Conservation (phyloP, 2,329 filamentous ascomycete genomes). For the Paecilomyces dactylethromorphus region DNA sequence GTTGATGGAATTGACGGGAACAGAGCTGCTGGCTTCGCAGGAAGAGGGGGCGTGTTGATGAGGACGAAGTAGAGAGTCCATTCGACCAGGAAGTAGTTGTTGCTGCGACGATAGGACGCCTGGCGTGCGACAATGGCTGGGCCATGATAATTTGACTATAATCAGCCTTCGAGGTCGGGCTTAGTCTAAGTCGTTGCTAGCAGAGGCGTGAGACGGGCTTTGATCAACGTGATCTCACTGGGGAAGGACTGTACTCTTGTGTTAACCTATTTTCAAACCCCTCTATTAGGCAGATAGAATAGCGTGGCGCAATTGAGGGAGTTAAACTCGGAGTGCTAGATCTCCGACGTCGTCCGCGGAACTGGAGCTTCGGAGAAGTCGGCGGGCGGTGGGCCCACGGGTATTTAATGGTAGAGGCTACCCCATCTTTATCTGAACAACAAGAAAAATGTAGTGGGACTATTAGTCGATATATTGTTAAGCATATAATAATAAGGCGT, state of each 20-base stretch:
- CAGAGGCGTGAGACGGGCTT: background rate
- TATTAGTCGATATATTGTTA: too few relatives aligned
- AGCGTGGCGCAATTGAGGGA: background rate
- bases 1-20: background rate
- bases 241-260: too few relatives aligned
- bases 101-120: background rate
- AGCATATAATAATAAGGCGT: background rate
- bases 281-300: background rate
- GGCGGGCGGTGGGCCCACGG: background rate
- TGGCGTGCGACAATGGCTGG: conserved; percentile 1
- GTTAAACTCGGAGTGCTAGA: background rate
- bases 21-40: background rate
- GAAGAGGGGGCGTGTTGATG: background rate
- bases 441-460: background rate
- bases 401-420: background rate
- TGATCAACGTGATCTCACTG: too few relatives aligned
- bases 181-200: background rate
- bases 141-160: background rate
- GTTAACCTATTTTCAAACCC: background rate
- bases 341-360: background rate
- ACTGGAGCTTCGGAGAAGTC: background rate
- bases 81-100: background rate
- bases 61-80: background rate
- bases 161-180: background rate
- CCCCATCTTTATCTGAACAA: background rate